Base-by-base conservation (phyloP, 768 basidiomycete species). In the Russula foetens region DNA sequence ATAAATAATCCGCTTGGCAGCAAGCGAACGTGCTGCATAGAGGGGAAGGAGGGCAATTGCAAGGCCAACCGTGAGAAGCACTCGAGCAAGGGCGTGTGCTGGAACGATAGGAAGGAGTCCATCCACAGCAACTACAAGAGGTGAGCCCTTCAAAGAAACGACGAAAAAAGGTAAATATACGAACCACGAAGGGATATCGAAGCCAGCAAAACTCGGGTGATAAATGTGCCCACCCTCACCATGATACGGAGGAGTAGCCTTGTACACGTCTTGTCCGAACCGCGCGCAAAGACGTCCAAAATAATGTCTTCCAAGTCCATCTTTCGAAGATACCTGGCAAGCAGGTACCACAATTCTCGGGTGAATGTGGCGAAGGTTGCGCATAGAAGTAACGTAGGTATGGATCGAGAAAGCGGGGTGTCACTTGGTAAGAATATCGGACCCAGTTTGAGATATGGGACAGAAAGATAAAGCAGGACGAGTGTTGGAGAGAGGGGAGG, bases 281-380 rank as follows among this genome's bases (percentile, higher is more conserved):
- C 79, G 56, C 78, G 76, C 19, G 84, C 81, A 68, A 88, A 81
- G 0, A 81, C 75, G 63, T 86, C 80, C 19, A 84, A 66, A 53
- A 89, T 68, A 44, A 90, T 75, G 62, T 88, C 87, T 69, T 88
- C 84, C 39, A 84, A 69, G 62, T 86, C 82, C 33, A 79, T 76
- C 69, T 81, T 80, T 66, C 82, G 81, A 47, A 87, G 75, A 70
- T 90, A 88, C 33, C 84, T 78, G 47, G 84, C 82, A n/a, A 90
- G 79, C 76, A 89, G 80, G 72, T 87, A 89, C 84, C 85, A 87
- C 51, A 90, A 73, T 65, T 88, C 86, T 53, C 85, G 75, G 41
- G 83, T 77, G 63, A 86, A 81, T 33, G 78, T 79, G 7, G 87
- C 79, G 15, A 86, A 71, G 38, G 77, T 64, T n/a, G 84, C 83